phyloP scores from a whole-genome alignment of 163 green algal species.

The Chloroidium sp. region DNA sequence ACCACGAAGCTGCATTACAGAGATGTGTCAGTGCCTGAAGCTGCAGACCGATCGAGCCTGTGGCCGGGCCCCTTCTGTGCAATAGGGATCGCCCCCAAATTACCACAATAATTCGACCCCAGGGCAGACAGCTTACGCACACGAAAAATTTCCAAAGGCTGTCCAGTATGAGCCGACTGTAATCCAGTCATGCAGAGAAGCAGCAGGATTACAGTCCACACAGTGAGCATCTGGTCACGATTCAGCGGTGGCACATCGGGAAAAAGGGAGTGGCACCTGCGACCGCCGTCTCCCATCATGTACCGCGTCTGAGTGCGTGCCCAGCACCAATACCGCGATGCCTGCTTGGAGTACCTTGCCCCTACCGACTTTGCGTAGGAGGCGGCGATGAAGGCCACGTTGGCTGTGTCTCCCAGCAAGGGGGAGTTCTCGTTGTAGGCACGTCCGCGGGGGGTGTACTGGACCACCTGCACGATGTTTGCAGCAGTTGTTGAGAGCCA shows the following conservation, averaged over 20 bases:
- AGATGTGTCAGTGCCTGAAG: too few species aligned
- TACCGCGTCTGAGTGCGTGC: constrained; percentile 22
- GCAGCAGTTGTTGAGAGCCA: too few species aligned
- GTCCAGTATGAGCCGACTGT: too few species aligned
- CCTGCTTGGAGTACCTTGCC: background rate
- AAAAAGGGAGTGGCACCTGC: background rate
- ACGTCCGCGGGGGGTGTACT: constrained; percentile 35
- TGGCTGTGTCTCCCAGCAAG: constrained; percentile 16
- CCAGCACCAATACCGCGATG: constrained; percentile 22
- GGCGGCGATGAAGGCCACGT: constrained; percentile 21
- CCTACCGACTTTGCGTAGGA: constrained; percentile 12
- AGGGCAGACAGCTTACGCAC: too few species aligned
- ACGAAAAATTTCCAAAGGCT: too few species aligned
- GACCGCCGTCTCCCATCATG: constrained; percentile 24
- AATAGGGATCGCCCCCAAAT: too few species aligned
- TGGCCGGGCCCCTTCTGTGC: too few species aligned
- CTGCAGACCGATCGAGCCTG: too few species aligned
- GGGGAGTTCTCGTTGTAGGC: constrained; percentile 34
- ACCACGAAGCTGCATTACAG: constrained; percentile 11
- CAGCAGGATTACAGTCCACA: background rate
- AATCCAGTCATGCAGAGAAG: too few species aligned
- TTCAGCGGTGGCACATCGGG: background rate
- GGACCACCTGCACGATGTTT: constrained; percentile 20
- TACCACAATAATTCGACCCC: too few species aligned
- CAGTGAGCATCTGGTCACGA: background rate